A percentile compares a stretch with the other conserved stretches of the same genome.
These are phyloP conservation scores for Coriolopsis trogii DNA, from an alignment of 1,284 basidiomycete genomes.

Conservation along the genomic window DNA sequence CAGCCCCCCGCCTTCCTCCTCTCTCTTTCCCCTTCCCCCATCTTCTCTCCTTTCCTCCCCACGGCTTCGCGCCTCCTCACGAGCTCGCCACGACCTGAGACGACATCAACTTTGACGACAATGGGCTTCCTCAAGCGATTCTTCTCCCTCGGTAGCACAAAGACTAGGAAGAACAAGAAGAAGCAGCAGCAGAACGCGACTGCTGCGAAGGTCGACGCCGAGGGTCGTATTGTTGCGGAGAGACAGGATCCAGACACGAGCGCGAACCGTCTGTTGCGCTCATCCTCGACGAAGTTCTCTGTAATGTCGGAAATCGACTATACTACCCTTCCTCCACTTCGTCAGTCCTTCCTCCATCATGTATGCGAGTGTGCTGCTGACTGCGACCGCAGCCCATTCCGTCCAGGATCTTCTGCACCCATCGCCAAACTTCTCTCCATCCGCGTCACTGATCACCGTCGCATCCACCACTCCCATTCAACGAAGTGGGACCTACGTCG, in stretches of 20 bases:
- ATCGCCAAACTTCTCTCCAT: constrained; percentile 46
- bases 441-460: constrained; percentile 28
- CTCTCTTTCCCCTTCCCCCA: not conserved
- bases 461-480: constrained; percentile 44
- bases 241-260: constrained; percentile 60
- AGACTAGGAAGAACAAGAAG: constrained; percentile 50
- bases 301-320: constrained; percentile 59
- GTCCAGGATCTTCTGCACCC: constrained; percentile 57
- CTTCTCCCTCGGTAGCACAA: constrained; percentile 69
- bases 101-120: not conserved
- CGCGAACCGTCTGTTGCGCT: constrained; percentile 62
- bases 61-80: too few species aligned
- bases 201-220: constrained; percentile 26
- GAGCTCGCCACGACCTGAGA: constrained; percentile 1
- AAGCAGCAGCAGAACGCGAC: constrained; percentile 26
- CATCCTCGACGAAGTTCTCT: constrained; percentile 67
- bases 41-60: not conserved
- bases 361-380: not conserved
- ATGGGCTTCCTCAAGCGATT: constrained; percentile 77
- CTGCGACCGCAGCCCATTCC: constrained; percentile 57
- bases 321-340: constrained; percentile 61
- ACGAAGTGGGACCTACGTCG: constrained; percentile 64
- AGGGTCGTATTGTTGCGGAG: constrained; percentile 27
- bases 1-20: not conserved
- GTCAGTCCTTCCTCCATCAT: constrained; percentile 46